These are phyloP conservation scores for Groenewaldozyma salmanticensis DNA, from an alignment of 805 yeast genomes.

Conservation along the genomic window DNA sequence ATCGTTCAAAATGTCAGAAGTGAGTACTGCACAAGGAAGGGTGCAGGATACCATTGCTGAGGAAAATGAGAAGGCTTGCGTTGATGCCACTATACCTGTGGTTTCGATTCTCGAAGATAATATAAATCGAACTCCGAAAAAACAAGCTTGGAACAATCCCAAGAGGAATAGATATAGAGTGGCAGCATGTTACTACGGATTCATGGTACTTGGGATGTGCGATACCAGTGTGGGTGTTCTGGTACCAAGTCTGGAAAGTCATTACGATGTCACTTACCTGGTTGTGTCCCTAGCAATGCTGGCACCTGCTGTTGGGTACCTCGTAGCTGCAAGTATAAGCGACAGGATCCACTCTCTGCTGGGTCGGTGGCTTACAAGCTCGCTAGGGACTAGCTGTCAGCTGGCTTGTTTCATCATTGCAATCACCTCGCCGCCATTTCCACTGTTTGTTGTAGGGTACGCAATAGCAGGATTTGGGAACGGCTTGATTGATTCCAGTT, in stretches of 20 bases:
- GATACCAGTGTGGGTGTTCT: slow-evolving; percentile 56
- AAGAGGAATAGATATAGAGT: slow-evolving; percentile 6
- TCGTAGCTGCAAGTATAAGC: slow-evolving; percentile 40
- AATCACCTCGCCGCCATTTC: slow-evolving; percentile 34
- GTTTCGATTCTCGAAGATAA: too few species aligned
- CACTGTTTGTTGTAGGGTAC: slow-evolving; percentile 32
- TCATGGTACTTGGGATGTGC: slow-evolving; percentile 42
- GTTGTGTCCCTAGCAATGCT: slow-evolving; percentile 42
- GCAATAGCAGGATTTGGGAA: slow-evolving; percentile 41
- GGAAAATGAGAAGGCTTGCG: not conserved
- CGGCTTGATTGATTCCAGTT: slow-evolving; percentile 47
- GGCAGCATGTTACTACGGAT: slow-evolving; percentile 18
- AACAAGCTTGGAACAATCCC: slow-evolving; percentile 14
- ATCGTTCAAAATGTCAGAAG: too few species aligned
- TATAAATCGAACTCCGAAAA: too few species aligned
- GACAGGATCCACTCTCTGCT: slow-evolving; percentile 32
- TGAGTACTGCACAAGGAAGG: not conserved
- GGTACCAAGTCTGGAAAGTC: slow-evolving; percentile 40
- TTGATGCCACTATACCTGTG: too few species aligned
- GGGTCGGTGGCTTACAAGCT: slow-evolving; percentile 41
- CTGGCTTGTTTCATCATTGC: slow-evolving; percentile 31
- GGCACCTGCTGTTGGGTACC: slow-evolving; percentile 45
- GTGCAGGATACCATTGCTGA: not conserved
- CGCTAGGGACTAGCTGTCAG: slow-evolving; percentile 30
- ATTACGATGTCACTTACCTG: slow-evolving; percentile 41